Conservation (phyloP, 306 rosid genomes). For the Corylus heterophylla region DNA sequence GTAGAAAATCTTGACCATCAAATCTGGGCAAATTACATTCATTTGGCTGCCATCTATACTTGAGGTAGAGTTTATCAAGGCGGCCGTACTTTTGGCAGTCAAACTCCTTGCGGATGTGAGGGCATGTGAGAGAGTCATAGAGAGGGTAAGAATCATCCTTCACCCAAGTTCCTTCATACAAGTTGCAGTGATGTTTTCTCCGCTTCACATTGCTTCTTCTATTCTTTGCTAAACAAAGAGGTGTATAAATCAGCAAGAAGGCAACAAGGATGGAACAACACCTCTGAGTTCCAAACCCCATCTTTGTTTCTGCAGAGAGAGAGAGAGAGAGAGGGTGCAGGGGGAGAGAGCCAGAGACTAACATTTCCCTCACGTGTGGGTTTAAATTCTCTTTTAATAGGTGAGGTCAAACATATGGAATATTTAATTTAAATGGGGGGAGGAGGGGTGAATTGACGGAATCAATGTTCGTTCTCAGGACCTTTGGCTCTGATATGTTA, state of each 20-base stretch:
- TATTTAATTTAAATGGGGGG: too few relatives aligned
- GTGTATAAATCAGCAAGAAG: neutral
- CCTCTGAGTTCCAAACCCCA: neutral
- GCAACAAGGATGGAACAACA: neutral
- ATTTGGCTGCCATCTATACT: conserved; percentile 67
- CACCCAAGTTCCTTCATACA: conserved; percentile 63
- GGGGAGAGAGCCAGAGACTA: neutral
- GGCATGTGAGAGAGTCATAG: conserved; percentile 52
- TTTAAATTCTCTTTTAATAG: too few relatives aligned
- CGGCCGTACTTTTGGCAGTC: conserved; percentile 62
- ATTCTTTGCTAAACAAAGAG: conserved; percentile 11
- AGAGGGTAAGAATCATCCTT: conserved; percentile 54
- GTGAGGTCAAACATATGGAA: too few relatives aligned
- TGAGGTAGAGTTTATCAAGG: conserved; percentile 47
- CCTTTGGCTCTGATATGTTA: too few relatives aligned
- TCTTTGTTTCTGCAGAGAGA: neutral
- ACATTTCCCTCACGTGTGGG: too few relatives aligned
- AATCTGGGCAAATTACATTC: conserved; percentile 64
- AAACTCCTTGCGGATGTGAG: conserved; percentile 47
- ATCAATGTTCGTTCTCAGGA: too few relatives aligned
- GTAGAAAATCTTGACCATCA: conserved; percentile 47
- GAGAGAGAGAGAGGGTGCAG: neutral
- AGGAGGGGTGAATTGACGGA: too few relatives aligned
- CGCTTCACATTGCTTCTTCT: neutral
- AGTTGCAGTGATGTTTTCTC: conserved; percentile 31